Evolutionary conservation across 2,329 filamentous ascomycete genomes (phyloP).

Genomic region (Coniochaeta sp.): DNA sequence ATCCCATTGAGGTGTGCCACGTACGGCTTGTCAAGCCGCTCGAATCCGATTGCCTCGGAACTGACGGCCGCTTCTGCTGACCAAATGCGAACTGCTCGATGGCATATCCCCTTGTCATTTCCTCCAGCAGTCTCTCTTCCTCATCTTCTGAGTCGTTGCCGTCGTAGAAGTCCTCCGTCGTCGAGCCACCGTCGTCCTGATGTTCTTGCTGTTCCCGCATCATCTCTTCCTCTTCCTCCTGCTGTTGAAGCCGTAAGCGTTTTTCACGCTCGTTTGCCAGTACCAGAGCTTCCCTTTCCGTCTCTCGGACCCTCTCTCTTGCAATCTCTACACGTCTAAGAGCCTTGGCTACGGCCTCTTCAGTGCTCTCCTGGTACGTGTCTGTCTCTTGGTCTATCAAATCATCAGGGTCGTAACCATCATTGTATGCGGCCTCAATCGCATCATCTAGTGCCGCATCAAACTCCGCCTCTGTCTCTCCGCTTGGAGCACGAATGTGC

Average conservation of each 20-base stretch:
- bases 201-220: slow-evolving; percentile 10
- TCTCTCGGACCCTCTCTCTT: slow-evolving; percentile 67
- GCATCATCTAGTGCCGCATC: slow-evolving; percentile 91
- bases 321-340: slow-evolving; percentile 65
- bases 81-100: slow-evolving; percentile 79
- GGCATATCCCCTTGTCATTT: slow-evolving; percentile 77
- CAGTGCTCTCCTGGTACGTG: slow-evolving; percentile 23
- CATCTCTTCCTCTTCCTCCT: slow-evolving; percentile 37
- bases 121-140: slow-evolving; percentile 73
- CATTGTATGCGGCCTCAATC: slow-evolving; percentile 92
- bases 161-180: slow-evolving; percentile 51
- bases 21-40: slow-evolving; percentile 71
- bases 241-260: slow-evolving; percentile 30
- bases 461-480: slow-evolving; percentile 79
- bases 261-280: slow-evolving; percentile 54
- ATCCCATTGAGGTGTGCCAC: slow-evolving; percentile 72
- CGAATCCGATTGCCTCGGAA: slow-evolving; percentile 74
- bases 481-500: slow-evolving; percentile 60
- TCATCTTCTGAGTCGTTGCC: slow-evolving; percentile 63
- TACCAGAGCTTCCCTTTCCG: slow-evolving; percentile 61
- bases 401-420: slow-evolving; percentile 64
- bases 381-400: neutral
- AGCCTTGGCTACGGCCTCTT: slow-evolving; percentile 43
- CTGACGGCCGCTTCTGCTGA: slow-evolving; percentile 52
- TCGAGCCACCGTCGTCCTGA: slow-evolving; percentile 9